These are phyloP conservation scores for Fusarium chuoi DNA, from an alignment of 2,329 filamentous ascomycete genomes.

Conservation along the genomic window DNA sequence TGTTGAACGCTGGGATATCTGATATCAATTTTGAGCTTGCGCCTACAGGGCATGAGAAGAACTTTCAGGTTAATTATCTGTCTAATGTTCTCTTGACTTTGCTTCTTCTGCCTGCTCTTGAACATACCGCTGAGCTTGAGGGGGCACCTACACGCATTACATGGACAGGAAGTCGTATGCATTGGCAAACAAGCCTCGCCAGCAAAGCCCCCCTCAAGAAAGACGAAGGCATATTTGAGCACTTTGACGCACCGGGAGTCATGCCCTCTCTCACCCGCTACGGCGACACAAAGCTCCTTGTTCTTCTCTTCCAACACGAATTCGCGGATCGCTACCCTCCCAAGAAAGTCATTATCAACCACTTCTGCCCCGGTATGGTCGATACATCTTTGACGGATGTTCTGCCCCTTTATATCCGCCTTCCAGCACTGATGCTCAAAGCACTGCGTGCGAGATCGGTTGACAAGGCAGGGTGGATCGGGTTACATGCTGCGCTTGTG, in stretches of 20 bases:
- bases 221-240: background rate
- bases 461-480: constrained; percentile 27
- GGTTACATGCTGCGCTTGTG: constrained; percentile 28
- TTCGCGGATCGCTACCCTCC: constrained; percentile 10
- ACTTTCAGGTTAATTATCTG: constrained; percentile 44
- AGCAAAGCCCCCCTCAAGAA: background rate
- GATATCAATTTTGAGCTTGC: background rate
- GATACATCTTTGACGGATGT: constrained; percentile 13
- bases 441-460: constrained; percentile 10
- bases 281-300: constrained; percentile 14
- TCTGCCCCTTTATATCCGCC: constrained; percentile 22
- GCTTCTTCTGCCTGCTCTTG: constrained; percentile 32
- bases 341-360: background rate
- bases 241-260: background rate
- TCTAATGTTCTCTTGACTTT: constrained; percentile 42
- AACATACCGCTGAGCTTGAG: constrained; percentile 14
- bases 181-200: constrained; percentile 6
- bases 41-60: constrained; percentile 37
- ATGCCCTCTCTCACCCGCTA: background rate
- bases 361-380: constrained; percentile 8
- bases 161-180: constrained; percentile 32
- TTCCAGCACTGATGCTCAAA: background rate
- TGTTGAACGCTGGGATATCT: constrained; percentile 34
- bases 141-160: constrained; percentile 17
- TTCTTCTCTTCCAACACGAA: constrained; percentile 30